Base-by-base conservation (phyloP, 2,329 filamentous ascomycete genomes). In the Monosporascus sp. region DNA sequence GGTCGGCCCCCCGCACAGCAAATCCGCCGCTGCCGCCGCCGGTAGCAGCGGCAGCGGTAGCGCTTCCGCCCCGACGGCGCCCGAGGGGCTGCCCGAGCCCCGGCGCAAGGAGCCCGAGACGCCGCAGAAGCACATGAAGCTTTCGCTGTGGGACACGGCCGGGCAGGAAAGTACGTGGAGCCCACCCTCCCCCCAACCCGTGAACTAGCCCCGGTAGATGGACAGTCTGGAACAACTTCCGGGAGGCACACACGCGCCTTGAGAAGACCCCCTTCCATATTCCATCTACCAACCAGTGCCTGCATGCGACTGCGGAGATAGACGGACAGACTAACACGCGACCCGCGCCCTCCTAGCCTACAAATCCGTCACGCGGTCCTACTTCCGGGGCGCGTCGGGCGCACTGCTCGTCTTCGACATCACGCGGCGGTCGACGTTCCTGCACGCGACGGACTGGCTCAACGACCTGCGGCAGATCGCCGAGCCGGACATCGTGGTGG, bases 331-430 rank as follows among this genome's bases (percentile, higher is more conserved):
- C 52, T 56, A 37, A 53, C 50, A 15, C 51, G 1, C 41, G 2
- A 20, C 11, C 18, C 15, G 20, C 35, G 3, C 15, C 17, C 9
- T 7, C 35, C 57, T 14, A 43, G 40, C 43, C 14, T 97, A 97
- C 78, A 97, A 97, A 71, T 93, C 88, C 45, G 94, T 97, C 55
- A 97, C 93, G 8, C 81, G 93, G 51, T 94, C 89, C 57, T 97
- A 97, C 75, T 96, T 96, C 73, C 87, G 92, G 51, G 92, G 91
- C 64, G 81, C 81, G 17, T 82, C 78, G 26, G 81, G 81, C 55
- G 81, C 81, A 46, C 79, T 99, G 15, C 83, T 99, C 26, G 94
- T 99, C 57, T 99, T 97, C 68, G 94, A 99, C 72, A 93, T 99
- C 60, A 89, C 89, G 28, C 83, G 94, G 54, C 85, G 86, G 49